These are phyloP conservation scores for Ophiocordyceps sinensis DNA, from an alignment of 2,329 filamentous ascomycete genomes.

Conservation along the genomic window DNA sequence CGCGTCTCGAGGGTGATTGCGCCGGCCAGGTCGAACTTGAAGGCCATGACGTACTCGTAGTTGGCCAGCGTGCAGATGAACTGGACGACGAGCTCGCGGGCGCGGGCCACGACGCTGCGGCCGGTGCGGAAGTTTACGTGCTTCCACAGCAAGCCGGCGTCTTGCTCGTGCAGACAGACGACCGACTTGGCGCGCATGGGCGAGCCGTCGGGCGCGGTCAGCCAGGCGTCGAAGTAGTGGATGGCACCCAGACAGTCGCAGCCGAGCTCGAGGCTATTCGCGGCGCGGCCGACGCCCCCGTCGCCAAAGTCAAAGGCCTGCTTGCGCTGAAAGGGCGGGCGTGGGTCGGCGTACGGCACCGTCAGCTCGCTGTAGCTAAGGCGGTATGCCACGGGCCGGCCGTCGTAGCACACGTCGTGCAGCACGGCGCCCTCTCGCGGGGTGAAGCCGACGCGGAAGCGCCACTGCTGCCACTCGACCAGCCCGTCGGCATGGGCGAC, in stretches of 20 bases:
- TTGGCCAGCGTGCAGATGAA: constrained; percentile 56
- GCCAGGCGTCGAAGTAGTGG: constrained; percentile 44
- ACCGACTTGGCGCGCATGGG: constrained; percentile 39
- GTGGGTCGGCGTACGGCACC: constrained; percentile 52
- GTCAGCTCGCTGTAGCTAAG: constrained; percentile 56
- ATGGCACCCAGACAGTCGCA: constrained; percentile 59
- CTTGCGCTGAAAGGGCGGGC: constrained; percentile 52
- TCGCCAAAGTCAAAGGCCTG: constrained; percentile 62
- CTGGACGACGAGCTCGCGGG: constrained; percentile 50
- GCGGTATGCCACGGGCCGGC: constrained; percentile 50
- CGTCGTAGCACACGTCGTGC: constrained; percentile 55
- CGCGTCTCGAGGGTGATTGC: constrained; percentile 47
- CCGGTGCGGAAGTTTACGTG: constrained; percentile 55
- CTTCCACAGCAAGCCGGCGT: constrained; percentile 58
- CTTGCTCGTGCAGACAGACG: constrained; percentile 56
- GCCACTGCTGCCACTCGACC: constrained; percentile 54
- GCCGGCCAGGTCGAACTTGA: constrained; percentile 45
- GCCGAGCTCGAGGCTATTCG: constrained; percentile 54
- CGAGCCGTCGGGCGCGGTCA: constrained; percentile 37
- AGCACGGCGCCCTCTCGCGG: constrained; percentile 55
- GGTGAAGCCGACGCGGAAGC: constrained; percentile 55
- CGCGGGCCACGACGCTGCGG: constrained; percentile 43
- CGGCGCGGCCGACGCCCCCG: constrained; percentile 48
- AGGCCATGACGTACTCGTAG: constrained; percentile 48
- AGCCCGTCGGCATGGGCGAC: constrained; percentile 31